These are phyloP conservation scores for Hygrophoropsis aurantiaca DNA, from an alignment of 768 basidiomycete genomes.

Conservation along the genomic window DNA sequence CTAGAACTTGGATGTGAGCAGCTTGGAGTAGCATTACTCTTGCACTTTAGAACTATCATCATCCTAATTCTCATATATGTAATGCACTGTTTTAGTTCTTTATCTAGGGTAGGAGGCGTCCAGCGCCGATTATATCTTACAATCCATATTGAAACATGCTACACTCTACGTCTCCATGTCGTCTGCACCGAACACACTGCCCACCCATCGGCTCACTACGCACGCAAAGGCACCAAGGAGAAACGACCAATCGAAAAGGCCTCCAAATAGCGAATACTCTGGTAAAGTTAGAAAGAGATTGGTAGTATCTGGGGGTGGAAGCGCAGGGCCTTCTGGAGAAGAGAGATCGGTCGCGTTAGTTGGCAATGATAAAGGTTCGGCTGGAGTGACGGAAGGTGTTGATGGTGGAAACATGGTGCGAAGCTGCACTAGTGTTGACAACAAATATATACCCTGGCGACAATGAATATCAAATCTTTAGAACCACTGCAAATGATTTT, in stretches of 20 bases:
- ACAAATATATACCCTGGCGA: conserved; percentile 78
- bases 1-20: neutral
- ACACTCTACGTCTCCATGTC: conserved; percentile 12
- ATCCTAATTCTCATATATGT: too few relatives aligned
- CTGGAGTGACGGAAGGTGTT: conserved; percentile 8
- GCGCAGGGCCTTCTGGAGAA: conserved; percentile 3
- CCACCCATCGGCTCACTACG: conserved; percentile 54
- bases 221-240: conserved; percentile 55
- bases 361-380: too few relatives aligned
- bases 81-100: too few relatives aligned
- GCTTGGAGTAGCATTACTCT: too few relatives aligned
- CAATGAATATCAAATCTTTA: neutral
- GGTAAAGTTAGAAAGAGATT: conserved; percentile 76
- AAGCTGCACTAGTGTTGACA: conserved; percentile 80
- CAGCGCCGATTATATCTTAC: too few relatives aligned
- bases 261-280: conserved; percentile 69
- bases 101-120: too few relatives aligned
- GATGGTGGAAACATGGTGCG: conserved; percentile 76
- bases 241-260: conserved; percentile 74
- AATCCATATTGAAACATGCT: neutral
- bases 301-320: conserved; percentile 12
- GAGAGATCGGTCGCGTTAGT: too few relatives aligned
- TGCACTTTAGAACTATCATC: too few relatives aligned
- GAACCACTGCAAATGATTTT: neutral
- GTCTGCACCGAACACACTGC: conserved; percentile 27